Percentiles rank a stretch among this genome's conserved stretches.
These are phyloP conservation scores for Toxicodendron radicans DNA, from an alignment of 345 rosid species.

Conservation along the genomic window DNA sequence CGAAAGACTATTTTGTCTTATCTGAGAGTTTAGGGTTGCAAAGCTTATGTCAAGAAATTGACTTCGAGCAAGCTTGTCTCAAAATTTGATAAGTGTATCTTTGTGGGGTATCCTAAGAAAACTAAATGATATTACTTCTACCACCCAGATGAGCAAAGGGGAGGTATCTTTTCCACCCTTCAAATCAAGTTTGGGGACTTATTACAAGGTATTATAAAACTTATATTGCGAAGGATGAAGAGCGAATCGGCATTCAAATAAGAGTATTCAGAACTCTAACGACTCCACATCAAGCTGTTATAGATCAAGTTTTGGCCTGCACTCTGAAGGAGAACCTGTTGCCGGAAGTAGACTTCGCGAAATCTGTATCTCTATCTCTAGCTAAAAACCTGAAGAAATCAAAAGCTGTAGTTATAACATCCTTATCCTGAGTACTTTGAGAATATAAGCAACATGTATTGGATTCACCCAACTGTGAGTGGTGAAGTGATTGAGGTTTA, in stretches of 20 bases:
- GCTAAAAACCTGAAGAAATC: conserved; percentile 9
- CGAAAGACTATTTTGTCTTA: too few relatives aligned
- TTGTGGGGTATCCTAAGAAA: too few relatives aligned
- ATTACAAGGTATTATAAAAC: conserved; percentile 32
- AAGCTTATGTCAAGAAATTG: too few relatives aligned
- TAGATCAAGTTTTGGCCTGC: conserved; percentile 38
- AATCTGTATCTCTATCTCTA: conserved; percentile 12
- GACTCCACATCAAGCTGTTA: conserved; percentile 27
- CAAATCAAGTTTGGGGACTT: conserved; percentile 45
- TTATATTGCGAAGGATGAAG: conserved; percentile 36
- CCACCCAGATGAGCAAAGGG: too few relatives aligned
- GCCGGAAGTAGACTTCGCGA: conserved; percentile 21
- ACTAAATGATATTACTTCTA: too few relatives aligned
- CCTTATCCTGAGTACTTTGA: conserved; percentile 31
- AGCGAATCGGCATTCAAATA: conserved; percentile 37
- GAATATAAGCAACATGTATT: conserved; percentile 21
- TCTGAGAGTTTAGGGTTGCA: too few relatives aligned
- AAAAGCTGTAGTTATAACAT: conserved; percentile 41
- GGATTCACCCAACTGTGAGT: conserved; percentile 22
- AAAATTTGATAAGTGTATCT: too few relatives aligned
- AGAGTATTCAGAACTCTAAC: conserved; percentile 16
- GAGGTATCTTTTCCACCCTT: conserved; percentile 40
- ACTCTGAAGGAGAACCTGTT: conserved; percentile 29
- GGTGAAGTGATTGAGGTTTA: conserved; percentile 34
- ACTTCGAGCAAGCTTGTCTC: too few relatives aligned